phyloP scores from a whole-genome alignment of 2,329 filamentous ascomycete genomes.

The Tolypocladium cylindrosporum region DNA sequence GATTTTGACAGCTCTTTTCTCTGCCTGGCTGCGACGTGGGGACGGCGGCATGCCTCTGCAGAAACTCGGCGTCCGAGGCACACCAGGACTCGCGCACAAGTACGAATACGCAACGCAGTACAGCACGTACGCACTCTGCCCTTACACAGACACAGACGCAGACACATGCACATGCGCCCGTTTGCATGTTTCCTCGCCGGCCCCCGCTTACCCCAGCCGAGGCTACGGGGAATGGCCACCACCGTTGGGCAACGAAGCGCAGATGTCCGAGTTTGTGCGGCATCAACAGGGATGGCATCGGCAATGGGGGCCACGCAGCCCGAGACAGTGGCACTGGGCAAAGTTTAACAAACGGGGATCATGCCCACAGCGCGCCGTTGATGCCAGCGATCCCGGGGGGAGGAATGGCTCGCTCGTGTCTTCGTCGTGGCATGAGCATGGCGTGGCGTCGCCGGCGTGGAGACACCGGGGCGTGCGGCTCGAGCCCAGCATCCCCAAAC shows the following conservation, averaged over 20 bases:
- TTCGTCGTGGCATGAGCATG: neutral
- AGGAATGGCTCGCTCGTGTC: neutral
- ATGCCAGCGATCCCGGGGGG: slow-evolving; percentile 1
- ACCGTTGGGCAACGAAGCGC: neutral
- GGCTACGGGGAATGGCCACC: neutral
- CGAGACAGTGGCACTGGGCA: slow-evolving; percentile 6
- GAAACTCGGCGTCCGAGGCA: neutral
- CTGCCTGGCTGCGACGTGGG: neutral
- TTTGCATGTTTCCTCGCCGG: neutral
- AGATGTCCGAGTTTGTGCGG: neutral
- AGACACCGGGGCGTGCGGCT: neutral
- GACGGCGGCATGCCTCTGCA: neutral
- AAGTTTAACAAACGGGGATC: slow-evolving; percentile 5
- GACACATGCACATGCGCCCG: neutral
- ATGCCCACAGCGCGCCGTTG: neutral
- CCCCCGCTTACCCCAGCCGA: neutral
- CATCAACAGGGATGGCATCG: neutral
- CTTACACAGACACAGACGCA: neutral
- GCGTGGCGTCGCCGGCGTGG: slow-evolving; percentile 1
- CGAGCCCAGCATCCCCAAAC: neutral
- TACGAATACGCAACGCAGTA: neutral
- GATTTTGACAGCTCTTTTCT: slow-evolving; percentile 1
- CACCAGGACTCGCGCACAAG: neutral
- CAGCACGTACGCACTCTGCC: neutral
- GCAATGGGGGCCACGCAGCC: slow-evolving; percentile 1